These are phyloP conservation scores for Monilinia fructigena DNA, from an alignment of 2,329 filamentous ascomycete genomes.

Conservation along the genomic window DNA sequence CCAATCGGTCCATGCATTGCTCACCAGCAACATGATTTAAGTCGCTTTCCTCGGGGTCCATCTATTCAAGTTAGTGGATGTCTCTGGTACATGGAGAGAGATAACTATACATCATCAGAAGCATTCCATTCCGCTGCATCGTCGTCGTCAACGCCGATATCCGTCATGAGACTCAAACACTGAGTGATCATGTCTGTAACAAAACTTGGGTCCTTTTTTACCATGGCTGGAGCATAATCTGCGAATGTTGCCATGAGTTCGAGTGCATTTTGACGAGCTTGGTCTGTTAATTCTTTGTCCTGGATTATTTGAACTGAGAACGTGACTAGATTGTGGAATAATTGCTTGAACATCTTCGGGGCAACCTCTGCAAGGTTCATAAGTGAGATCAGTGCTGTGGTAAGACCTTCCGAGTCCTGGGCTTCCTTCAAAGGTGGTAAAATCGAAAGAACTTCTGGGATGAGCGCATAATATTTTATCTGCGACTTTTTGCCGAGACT, in stretches of 20 bases:
- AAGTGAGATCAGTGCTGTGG: conserved; percentile 82
- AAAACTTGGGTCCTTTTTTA: conserved; percentile 89
- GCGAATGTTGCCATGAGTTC: conserved; percentile 98
- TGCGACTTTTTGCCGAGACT: conserved; percentile 86
- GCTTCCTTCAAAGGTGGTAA: conserved; percentile 91
- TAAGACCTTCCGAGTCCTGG: conserved; percentile 85
- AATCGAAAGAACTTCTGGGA: conserved; percentile 91
- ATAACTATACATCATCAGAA: conserved; percentile 72
- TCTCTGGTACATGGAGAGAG: conserved; percentile 7
- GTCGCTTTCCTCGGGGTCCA: conserved; percentile 94
- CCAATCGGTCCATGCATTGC: conserved; percentile 95
- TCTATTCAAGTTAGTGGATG: conserved; percentile 48
- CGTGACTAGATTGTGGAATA: conserved; percentile 90
- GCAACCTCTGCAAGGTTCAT: conserved; percentile 94
- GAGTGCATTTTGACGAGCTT: conserved; percentile 88
- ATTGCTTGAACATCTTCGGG: conserved; percentile 93
- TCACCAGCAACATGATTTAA: conserved; percentile 96
- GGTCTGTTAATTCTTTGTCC: conserved; percentile 89
- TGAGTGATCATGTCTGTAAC: conserved; percentile 97
- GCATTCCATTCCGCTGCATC: conserved; percentile 92
- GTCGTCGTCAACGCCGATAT: conserved; percentile 90
- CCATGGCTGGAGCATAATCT: conserved; percentile 91
- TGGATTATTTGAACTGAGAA: conserved; percentile 93
- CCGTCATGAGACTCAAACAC: conserved; percentile 96
- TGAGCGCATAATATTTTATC: conserved; percentile 79